phyloP scores from a whole-genome alignment of 345 rosid genomes.

The Carallia pectinifolia region DNA sequence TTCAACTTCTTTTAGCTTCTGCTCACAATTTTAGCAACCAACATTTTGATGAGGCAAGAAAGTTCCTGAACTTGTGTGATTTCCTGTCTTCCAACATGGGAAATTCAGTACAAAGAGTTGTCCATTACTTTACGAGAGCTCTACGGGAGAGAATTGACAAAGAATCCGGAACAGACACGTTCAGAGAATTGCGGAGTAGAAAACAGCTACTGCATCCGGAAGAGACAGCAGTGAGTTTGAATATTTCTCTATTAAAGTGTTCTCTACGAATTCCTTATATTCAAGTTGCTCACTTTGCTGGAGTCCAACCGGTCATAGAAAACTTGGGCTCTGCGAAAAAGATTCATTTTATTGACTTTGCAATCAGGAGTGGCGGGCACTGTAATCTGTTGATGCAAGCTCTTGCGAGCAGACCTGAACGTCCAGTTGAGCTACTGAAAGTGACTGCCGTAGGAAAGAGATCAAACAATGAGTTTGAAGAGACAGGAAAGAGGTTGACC shows the following conservation, averaged over 20 bases:
- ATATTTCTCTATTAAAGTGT: background rate
- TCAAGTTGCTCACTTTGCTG: conserved; percentile 31
- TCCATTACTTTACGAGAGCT: conserved; percentile 17
- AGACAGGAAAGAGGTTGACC: conserved; percentile 39
- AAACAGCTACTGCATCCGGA: background rate
- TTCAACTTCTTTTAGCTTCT: conserved; percentile 25
- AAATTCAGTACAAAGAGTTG: conserved; percentile 31
- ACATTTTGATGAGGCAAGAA: conserved; percentile 22
- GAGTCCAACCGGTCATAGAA: conserved; percentile 33
- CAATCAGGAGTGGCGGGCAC: conserved; percentile 21
- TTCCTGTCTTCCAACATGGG: conserved; percentile 18
- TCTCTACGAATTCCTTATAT: conserved; percentile 20
- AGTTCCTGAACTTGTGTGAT: conserved; percentile 23
- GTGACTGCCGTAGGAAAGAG: conserved; percentile 41
- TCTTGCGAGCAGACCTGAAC: conserved; percentile 10
- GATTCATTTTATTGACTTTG: conserved; percentile 39
- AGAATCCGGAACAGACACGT: conserved; percentile 13
- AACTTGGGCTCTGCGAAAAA: conserved; percentile 21
- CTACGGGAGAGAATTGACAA: conserved; percentile 25
- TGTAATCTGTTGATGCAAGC: conserved; percentile 39
- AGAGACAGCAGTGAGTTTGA: background rate
- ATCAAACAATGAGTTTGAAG: conserved; percentile 28
- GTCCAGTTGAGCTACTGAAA: conserved; percentile 29
- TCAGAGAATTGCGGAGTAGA: conserved; percentile 1
- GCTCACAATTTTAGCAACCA: conserved; percentile 32